Conservation (phyloP, 2,329 filamentous ascomycete genomes). For the Metarhizium guizhouense region DNA sequence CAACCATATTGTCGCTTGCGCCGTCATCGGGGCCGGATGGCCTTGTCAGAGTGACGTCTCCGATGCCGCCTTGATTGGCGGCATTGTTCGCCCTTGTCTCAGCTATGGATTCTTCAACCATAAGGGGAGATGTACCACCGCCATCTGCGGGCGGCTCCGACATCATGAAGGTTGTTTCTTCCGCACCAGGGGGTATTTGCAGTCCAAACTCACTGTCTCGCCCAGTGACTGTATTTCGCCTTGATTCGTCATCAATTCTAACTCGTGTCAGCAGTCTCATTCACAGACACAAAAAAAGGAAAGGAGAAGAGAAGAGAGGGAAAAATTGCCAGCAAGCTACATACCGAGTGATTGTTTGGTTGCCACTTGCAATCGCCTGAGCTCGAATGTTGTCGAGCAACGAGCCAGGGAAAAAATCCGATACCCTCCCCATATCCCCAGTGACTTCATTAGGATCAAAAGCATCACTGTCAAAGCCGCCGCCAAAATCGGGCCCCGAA, state of each 20-base stretch:
- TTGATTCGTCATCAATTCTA: slow-evolving; percentile 31
- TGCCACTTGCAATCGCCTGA: slow-evolving; percentile 24
- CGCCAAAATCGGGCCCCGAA: slow-evolving; percentile 46
- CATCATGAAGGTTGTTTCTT: slow-evolving; percentile 44
- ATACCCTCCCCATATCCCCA: slow-evolving; percentile 34
- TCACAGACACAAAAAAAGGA: not conserved
- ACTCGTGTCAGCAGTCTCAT: not conserved
- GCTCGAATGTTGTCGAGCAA: slow-evolving; percentile 34
- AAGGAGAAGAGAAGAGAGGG: no score
- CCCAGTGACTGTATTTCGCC: slow-evolving; percentile 27
- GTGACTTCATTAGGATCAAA: slow-evolving; percentile 28
- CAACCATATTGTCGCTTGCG: slow-evolving; percentile 1
- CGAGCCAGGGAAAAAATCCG: slow-evolving; percentile 41
- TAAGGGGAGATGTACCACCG: slow-evolving; percentile 14
- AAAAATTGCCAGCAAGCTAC: slow-evolving; percentile 4
- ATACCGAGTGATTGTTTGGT: slow-evolving; percentile 36
- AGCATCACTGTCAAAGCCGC: slow-evolving; percentile 44
- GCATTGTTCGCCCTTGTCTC: not conserved
- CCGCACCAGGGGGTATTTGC: slow-evolving; percentile 37
- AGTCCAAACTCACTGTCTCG: slow-evolving; percentile 44
- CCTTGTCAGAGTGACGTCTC: slow-evolving; percentile 4
- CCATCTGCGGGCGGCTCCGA: slow-evolving; percentile 23
- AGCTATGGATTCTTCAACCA: slow-evolving; percentile 1
- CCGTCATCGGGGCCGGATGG: not conserved
- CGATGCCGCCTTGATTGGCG: not conserved